phyloP scores from a whole-genome alignment of 2,329 filamentous ascomycete species.

The Arthrobotrys musiformis region DNA sequence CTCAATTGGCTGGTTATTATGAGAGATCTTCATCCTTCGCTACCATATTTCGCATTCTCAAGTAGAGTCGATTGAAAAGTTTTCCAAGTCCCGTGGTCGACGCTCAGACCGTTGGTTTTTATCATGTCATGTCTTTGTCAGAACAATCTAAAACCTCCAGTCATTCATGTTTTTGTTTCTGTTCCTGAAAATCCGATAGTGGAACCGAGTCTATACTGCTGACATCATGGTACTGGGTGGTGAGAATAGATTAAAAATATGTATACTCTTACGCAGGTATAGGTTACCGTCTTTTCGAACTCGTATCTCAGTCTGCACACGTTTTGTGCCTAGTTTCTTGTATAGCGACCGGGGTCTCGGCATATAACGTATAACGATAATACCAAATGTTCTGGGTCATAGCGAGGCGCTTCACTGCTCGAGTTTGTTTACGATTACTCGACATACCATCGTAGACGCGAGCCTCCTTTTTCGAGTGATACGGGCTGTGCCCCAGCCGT shows the following conservation, averaged over 20 bases:
- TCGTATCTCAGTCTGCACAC: slow-evolving; percentile 31
- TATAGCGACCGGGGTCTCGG: slow-evolving; percentile 9
- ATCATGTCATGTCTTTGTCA: slow-evolving; percentile 49
- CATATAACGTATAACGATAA: slow-evolving; percentile 10
- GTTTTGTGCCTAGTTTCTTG: slow-evolving; percentile 24
- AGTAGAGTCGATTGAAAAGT: neutral
- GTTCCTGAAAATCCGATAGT: slow-evolving; percentile 47
- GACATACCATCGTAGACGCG: slow-evolving; percentile 5
- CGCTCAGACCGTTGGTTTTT: slow-evolving; percentile 40
- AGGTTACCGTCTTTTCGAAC: slow-evolving; percentile 8
- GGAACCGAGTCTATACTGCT: slow-evolving; percentile 45
- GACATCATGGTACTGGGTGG: slow-evolving; percentile 46
- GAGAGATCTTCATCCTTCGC: slow-evolving; percentile 21
- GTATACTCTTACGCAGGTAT: slow-evolving; percentile 6
- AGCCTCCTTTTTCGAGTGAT: neutral
- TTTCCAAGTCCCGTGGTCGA: slow-evolving; percentile 32
- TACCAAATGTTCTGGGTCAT: slow-evolving; percentile 8
- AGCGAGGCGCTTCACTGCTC: slow-evolving; percentile 31
- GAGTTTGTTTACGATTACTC: neutral
- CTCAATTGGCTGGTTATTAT: slow-evolving; percentile 48
- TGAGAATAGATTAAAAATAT: slow-evolving; percentile 42
- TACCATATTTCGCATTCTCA: slow-evolving; percentile 12
- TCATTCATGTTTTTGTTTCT: slow-evolving; percentile 14
- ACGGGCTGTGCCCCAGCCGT: slow-evolving; percentile 22
- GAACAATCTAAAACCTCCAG: slow-evolving; percentile 24